Evolutionary conservation across 768 basidiomycete species (phyloP), one percentile per base, ranked within the genome.

Genomic region (Tremella mesenterica): DNA sequence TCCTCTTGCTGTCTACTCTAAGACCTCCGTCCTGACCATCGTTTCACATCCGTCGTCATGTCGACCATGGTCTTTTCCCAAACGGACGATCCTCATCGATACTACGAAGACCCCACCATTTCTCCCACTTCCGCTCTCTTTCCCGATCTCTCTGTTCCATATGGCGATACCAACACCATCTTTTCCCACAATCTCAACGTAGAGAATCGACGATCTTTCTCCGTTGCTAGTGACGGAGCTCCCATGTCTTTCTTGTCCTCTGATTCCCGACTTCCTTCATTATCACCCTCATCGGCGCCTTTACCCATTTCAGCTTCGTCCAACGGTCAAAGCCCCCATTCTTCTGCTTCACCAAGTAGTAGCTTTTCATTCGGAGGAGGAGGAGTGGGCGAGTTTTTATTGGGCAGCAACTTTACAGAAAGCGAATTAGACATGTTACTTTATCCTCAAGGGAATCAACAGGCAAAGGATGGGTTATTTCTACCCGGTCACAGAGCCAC

Each of bases 281-380:
- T 63, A 26, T 61, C 58, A 16, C 57, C 58, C 20, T 53, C 58
- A 6, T 60, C 53, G 5, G 45, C 53, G 36, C 38, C 38, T 49
- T 57, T 20, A 23, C 50, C 21, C 29, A 53, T 25, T 7, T 53
- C 34, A 10, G 41, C 38, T 23, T 41, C 38, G n/a, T 21, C 44
- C n/a, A 25, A 23, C 33, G 53, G 23, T 34, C 38, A 43, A 21
- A 55, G 56, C 3, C 45, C 52, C 34, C 55, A 56, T 28, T 58
- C 60, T 13, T 61, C 67, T 4, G 56, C 60, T 12, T 62, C 60
- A 10, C 67, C 67, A 14, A 44, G 45, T 16, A 61, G 59, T 9
- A 60, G 18, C 25, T 68, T 59, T 45, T 63, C 66, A 1, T n/a
- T 52, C 10, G 36, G 39, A 7, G n/a, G n/a, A n/a, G 38, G 38